These are phyloP conservation scores for Cupressus sempervirens DNA, from an alignment of 75 land plant species.

Conservation along the genomic window DNA sequence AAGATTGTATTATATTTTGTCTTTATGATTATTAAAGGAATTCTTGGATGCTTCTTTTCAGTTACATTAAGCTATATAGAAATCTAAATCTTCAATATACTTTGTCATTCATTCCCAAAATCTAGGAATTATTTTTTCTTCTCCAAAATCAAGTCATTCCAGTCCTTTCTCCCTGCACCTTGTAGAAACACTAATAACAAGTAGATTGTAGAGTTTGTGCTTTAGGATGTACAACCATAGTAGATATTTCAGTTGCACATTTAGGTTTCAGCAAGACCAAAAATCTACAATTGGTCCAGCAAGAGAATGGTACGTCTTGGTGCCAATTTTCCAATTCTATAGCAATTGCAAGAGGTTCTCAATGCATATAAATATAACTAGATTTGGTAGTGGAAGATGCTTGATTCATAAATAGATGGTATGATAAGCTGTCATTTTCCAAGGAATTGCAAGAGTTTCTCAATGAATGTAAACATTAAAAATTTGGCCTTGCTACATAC, in stretches of 20 bases:
- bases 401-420: neutral
- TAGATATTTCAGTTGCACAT: neutral
- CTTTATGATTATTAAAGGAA: too few species aligned
- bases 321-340: neutral
- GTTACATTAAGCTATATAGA: too few species aligned
- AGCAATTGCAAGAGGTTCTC: neutral
- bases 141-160: too few species aligned
- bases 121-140: too few species aligned
- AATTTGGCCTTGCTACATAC: neutral
- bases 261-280: neutral
- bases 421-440: neutral
- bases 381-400: neutral
- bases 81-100: too few species aligned
- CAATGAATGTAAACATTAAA: neutral
- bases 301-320: neutral
- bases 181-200: too few species aligned
- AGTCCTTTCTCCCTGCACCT: too few species aligned
- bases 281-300: neutral
- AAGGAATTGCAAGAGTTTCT: neutral
- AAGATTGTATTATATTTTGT: too few species aligned
- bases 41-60: too few species aligned
- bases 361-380: neutral
- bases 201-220: too few species aligned
- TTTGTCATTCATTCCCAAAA: too few species aligned
- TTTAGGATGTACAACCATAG: too few species aligned